Evolutionary conservation across 73 alveolate genomes (phyloP), one percentile per base, ranked within the genome.

Genomic region (Paramecium tetraurelia): DNA sequence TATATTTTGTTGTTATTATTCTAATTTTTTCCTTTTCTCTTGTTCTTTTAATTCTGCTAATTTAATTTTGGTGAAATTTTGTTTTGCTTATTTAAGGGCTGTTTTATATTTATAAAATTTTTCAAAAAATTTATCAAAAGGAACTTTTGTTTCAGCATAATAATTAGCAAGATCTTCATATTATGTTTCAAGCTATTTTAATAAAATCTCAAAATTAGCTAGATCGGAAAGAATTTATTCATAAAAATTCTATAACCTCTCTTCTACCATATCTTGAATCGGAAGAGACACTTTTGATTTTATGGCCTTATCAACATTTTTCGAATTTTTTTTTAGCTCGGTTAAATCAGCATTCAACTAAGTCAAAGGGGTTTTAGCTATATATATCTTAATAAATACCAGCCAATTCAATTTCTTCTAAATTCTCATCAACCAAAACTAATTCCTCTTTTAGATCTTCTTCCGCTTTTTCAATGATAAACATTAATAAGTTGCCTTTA

Each of bases 401-500:
- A 94, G 77, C 86, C 10, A 24, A 95, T 38, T 85, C 96, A 85
- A 93, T 68, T 46, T 92, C 85, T 70, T 85, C 92, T 29, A 93
- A 90, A 22, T 38, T 59, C 36, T 94, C 89, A 58, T 41, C 85
- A 38, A 80, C 10, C 11, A 43, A 29, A 33, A 93, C 59, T 21
- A 31, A 31, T 63, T 33, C 84, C 12, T 63, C 5, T 7, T 33
- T 1, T 31, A 31, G 77, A 27, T 83, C 72, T 9, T 90, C 96
- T 14, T 90, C 95, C 12, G 36, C 87, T 33, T 29, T 70, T 16
- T 90, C 57, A 16, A 93, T 77, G 24, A 95, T 93, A 86, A 72
- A 85, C 89, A 90, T 93, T n/a, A 95, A 94, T 40, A 95, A 87
- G 33, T 93, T 95, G 29, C 63, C 22, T 92, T 95, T 95, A 88